phyloP scores from a whole-genome alignment of 2,329 filamentous ascomycete genomes.

The Sodiomyces alkalinus region DNA sequence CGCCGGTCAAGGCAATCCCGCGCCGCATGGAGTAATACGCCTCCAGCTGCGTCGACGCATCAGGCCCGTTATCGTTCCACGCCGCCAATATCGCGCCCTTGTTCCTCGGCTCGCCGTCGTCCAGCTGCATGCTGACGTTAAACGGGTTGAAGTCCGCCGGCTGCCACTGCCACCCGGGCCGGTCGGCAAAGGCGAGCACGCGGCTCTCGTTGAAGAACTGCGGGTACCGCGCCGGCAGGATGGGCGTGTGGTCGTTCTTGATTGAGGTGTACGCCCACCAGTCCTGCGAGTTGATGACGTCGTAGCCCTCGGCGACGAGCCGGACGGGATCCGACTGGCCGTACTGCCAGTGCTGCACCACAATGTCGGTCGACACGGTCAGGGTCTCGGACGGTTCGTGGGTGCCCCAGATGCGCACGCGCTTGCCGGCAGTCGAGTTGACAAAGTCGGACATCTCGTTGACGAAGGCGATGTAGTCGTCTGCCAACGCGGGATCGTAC shows the following conservation, averaged over 20 bases:
- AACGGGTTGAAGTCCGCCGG: constrained; percentile 26
- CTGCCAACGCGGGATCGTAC: constrained; percentile 24
- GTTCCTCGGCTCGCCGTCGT: constrained; percentile 12
- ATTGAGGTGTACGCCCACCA: constrained; percentile 39
- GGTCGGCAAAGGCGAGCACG: constrained; percentile 26
- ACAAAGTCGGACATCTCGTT: constrained; percentile 32
- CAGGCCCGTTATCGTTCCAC: constrained; percentile 13
- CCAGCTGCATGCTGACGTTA: constrained; percentile 22
- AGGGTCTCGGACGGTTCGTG: constrained; percentile 23
- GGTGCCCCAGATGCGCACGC: constrained; percentile 35
- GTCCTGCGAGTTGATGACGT: constrained; percentile 29
- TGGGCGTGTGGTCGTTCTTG: constrained; percentile 34
- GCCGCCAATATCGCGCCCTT: constrained; percentile 24
- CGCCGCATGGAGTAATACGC: constrained; percentile 12
- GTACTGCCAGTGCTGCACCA: constrained; percentile 32
- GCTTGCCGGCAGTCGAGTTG: constrained; percentile 19
- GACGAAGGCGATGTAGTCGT: constrained; percentile 34
- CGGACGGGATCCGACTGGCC: constrained; percentile 28
- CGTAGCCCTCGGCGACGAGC: constrained; percentile 20
- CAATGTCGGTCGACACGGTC: constrained; percentile 21
- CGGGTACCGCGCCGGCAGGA: constrained; percentile 27
- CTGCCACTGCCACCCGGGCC: constrained; percentile 26
- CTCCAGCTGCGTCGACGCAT: constrained; percentile 11
- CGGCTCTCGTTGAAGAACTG: constrained; percentile 29
- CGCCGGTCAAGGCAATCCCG: constrained; percentile 11